A percentile compares a stretch with the other conserved stretches of the same genome.
Conservation (phyloP, 1,139 yeast genomes). For the Candida smagusa region DNA sequence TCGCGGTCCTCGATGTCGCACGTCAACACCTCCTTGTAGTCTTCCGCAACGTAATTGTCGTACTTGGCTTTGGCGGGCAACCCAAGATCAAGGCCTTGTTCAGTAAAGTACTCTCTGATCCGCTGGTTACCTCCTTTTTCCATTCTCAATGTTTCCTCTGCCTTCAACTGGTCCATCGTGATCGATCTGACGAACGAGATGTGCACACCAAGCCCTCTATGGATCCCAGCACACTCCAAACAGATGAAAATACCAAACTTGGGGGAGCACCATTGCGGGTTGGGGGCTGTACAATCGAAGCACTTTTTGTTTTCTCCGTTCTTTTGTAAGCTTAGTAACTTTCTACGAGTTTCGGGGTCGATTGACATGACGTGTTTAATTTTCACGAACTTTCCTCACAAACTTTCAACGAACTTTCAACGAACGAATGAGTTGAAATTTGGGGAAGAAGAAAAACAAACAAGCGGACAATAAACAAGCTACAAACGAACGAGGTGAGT, state of each 20-base stretch:
- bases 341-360: constrained; percentile 86
- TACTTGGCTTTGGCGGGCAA: constrained; percentile 73
- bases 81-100: constrained; percentile 67
- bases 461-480: no score
- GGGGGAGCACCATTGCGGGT: constrained; percentile 99
- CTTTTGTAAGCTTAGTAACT: constrained; percentile 76
- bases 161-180: constrained; percentile 96
- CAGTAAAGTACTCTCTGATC: constrained; percentile 63
- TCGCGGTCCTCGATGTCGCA: constrained; percentile 72
- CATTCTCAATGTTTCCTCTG: constrained; percentile 87
- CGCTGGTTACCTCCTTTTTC: constrained; percentile 91
- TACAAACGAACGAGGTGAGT: no score
- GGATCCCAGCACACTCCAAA: constrained; percentile 95
- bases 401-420: no score
- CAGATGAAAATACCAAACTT: constrained; percentile 96
- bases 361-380: constrained; percentile 52
- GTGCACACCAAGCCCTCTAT: constrained; percentile 95
- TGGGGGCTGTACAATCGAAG: constrained; percentile 91
- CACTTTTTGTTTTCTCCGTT: constrained; percentile 82
- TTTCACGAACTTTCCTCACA: no score
- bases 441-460: no score
- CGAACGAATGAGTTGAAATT: no score
- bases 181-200: constrained; percentile 94
- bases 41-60: constrained; percentile 89
- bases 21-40: constrained; percentile 78